Evolutionary conservation across 768 basidiomycete species (phyloP).

Genomic region (Russula brevipes): DNA sequence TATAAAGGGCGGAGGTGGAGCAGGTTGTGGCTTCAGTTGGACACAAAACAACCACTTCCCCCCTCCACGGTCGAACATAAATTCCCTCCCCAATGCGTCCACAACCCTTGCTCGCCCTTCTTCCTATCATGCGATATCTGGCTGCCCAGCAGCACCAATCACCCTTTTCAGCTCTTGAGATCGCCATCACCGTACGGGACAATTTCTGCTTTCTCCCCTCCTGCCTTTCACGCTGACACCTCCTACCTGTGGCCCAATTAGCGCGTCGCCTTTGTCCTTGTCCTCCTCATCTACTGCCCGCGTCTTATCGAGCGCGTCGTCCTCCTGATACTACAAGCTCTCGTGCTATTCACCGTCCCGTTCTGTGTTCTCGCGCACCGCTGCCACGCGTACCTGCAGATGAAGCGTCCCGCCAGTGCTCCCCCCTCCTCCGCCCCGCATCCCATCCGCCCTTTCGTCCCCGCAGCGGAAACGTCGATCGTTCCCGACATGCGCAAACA

Average conservation of each 20-base stretch:
- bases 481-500: background rate
- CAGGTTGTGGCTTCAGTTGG: background rate
- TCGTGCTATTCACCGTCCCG: constrained; percentile 7
- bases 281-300: background rate
- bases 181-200: constrained; percentile 3
- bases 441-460: background rate
- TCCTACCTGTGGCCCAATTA: background rate
- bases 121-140: background rate
- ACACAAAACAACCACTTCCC: background rate
- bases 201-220: background rate
- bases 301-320: background rate
- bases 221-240: background rate
- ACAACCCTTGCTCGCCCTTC: background rate
- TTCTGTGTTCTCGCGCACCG: constrained; percentile 1
- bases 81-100: background rate
- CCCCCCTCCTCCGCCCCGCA: background rate
- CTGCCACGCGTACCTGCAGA: constrained; percentile 9
- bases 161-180: background rate
- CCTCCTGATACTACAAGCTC: background rate
- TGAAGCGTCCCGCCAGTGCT: background rate
- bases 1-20: background rate
- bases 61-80: too few relatives aligned
- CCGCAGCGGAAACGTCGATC: background rate
- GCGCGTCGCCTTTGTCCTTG: background rate
- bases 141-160: background rate